These are phyloP conservation scores for Angomonas deanei DNA, from an alignment of 208 protist genomes.

Conservation along the genomic window DNA sequence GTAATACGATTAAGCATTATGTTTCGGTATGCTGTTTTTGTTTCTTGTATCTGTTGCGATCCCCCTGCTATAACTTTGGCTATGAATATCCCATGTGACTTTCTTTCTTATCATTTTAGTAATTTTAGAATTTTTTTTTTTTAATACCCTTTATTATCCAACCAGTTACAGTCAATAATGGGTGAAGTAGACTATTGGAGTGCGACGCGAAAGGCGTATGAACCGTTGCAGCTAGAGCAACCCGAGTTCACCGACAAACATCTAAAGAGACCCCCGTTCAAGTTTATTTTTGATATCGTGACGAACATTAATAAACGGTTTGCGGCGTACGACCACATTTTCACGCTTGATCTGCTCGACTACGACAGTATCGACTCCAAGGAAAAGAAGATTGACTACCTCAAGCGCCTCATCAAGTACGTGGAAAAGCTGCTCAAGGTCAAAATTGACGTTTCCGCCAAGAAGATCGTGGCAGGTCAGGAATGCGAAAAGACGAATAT, in stretches of 20 bases:
- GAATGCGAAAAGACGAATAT: slow-evolving; percentile 88
- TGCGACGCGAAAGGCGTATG: slow-evolving; percentile 64
- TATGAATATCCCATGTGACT: not conserved
- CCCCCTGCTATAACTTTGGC: not conserved
- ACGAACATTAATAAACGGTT: slow-evolving; percentile 62
- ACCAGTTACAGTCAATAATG: slow-evolving; percentile 4
- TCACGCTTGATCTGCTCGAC: slow-evolving; percentile 48
- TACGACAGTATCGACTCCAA: slow-evolving; percentile 62
- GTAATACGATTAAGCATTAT: not conserved
- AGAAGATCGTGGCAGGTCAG: slow-evolving; percentile 84
- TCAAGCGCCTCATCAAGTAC: slow-evolving; percentile 68
- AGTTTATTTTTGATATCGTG: slow-evolving; percentile 89
- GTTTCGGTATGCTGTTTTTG: not conserved
- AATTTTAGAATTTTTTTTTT: not conserved
- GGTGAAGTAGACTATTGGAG: slow-evolving; percentile 68
- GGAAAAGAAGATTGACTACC: slow-evolving; percentile 86
- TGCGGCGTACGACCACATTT: slow-evolving; percentile 65
- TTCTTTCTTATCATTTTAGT: not conserved
- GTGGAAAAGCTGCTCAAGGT: slow-evolving; percentile 54
- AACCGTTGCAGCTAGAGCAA: slow-evolving; percentile 52
- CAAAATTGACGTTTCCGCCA: slow-evolving; percentile 72
- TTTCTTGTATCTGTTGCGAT: not conserved
- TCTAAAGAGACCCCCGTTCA: slow-evolving; percentile 85
- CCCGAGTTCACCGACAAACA: slow-evolving; percentile 81
- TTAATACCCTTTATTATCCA: not conserved